phyloP scores from a whole-genome alignment of 2,329 filamentous ascomycete species.

The Fusarium keratoplasticum region DNA sequence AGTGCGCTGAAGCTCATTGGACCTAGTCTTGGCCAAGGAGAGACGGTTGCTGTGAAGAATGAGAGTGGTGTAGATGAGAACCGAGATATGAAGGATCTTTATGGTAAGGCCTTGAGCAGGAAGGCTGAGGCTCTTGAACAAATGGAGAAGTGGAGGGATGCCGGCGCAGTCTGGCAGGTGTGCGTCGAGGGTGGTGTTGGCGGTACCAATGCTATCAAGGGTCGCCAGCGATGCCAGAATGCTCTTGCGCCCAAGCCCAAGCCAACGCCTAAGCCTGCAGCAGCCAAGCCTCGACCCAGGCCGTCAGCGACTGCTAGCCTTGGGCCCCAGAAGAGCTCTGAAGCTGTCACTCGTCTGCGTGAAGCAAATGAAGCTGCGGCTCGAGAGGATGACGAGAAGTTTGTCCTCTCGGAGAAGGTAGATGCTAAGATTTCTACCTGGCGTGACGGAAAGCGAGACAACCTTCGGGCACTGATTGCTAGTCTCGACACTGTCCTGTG shows the following conservation, averaged over 20 bases:
- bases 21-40: constrained; percentile 79
- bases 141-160: constrained; percentile 93
- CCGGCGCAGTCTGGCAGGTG: constrained; percentile 80
- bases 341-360: constrained; percentile 84
- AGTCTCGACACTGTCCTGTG: constrained; percentile 91
- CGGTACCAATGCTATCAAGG: constrained; percentile 85
- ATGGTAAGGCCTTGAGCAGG: constrained; percentile 90
- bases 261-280: constrained; percentile 57
- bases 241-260: constrained; percentile 79
- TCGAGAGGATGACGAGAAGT: constrained; percentile 90
- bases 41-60: constrained; percentile 77
- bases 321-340: constrained; percentile 67
- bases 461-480: constrained; percentile 86
- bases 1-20: constrained; percentile 84
- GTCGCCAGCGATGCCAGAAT: constrained; percentile 89
- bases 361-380: constrained; percentile 89
- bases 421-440: constrained; percentile 83
- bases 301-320: constrained; percentile 55
- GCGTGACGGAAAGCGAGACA: constrained; percentile 93
- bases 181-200: constrained; percentile 89
- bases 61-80: constrained; percentile 67
- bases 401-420: constrained; percentile 86
- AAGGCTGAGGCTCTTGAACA: constrained; percentile 97
- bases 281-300: constrained; percentile 59
- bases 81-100: constrained; percentile 93